Base-by-base conservation (phyloP, 2,329 filamentous ascomycete genomes). In the Pyricularia pennisetigena region DNA sequence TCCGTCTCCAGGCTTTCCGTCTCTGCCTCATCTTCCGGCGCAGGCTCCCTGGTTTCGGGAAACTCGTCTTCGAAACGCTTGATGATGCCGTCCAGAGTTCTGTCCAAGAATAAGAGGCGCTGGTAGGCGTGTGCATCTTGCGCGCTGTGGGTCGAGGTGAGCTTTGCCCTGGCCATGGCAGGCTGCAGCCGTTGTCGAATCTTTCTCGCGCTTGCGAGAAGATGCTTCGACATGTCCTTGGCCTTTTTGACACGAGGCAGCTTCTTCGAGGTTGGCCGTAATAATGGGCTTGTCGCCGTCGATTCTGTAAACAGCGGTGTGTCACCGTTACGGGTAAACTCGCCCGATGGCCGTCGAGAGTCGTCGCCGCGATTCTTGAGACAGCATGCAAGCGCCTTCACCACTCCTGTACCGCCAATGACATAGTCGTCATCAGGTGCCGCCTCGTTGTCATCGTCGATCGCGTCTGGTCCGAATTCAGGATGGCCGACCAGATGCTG, bases 11-110 rank as follows among this genome's bases (percentile, higher is more conserved):
- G 41, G 20, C 41, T 49, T 49, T 49, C 41, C 20, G 20, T 20
- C 3, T 65, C 63, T 23, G 9, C 28, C 28, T 63, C 23, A 24
- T 54, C 28, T 5, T 24, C 41, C 32, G 35, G 20, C 10, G 71
- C 71, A 16, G 73, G 73, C 68, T 81, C 82, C 49, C 92, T 88
- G 0, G 92, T 96, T 75, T 98, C 94, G 0, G 95, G 95, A 74
- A 93, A 98, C 78, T 98, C 94, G 76, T 97, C 91, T 77, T 98
- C 95, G 76, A 98, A 99, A 30, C 95, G 90, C 76, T 92, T 89
- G 74, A 98, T 98, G 80, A 98, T 97, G 72, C 90, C 90, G 74
- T 93, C 86, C 10, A 99, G 83, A 0, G 95, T 98, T 70, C 90
- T 84, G 74, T 97, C 93, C 32, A 99, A 86, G 85, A 97, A 97